phyloP scores from a whole-genome alignment of 768 basidiomycete genomes.

The Tricholoma hemisulphureum region DNA sequence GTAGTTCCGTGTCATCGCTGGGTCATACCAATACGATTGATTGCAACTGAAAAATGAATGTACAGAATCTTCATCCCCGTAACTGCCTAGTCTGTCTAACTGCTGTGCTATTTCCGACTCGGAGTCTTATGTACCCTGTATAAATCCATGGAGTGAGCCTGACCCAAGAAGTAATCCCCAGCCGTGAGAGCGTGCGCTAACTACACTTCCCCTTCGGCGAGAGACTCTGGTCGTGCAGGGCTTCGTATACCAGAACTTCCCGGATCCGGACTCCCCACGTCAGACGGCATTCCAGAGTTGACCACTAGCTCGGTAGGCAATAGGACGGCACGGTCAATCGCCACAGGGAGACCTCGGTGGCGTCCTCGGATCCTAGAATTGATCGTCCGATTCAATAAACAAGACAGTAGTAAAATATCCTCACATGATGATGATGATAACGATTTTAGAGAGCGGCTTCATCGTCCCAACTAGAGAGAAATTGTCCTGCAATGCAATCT shows the following conservation, averaged over 20 bases:
- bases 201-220: background rate
- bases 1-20: too few species aligned
- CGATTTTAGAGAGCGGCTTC: constrained; percentile 64
- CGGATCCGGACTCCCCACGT: background rate
- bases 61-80: too few species aligned
- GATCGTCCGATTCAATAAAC: background rate
- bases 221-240: background rate
- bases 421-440: constrained; percentile 70
- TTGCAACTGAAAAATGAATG: too few species aligned
- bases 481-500: constrained; percentile 39
- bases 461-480: constrained; percentile 65
- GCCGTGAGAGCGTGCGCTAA: background rate
- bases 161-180: too few species aligned
- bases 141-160: too few species aligned
- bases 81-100: too few species aligned
- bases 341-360: constrained; percentile 69
- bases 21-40: too few species aligned
- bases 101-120: too few species aligned
- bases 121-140: too few species aligned
- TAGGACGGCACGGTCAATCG: constrained; percentile 58
- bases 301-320: constrained; percentile 34
- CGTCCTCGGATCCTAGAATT: constrained; percentile 58
- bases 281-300: background rate
- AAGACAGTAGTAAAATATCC: constrained; percentile 2
- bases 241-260: background rate